These are phyloP conservation scores for Graphium sp. DNA, from an alignment of 2,329 filamentous ascomycete species.

Conservation along the genomic window DNA sequence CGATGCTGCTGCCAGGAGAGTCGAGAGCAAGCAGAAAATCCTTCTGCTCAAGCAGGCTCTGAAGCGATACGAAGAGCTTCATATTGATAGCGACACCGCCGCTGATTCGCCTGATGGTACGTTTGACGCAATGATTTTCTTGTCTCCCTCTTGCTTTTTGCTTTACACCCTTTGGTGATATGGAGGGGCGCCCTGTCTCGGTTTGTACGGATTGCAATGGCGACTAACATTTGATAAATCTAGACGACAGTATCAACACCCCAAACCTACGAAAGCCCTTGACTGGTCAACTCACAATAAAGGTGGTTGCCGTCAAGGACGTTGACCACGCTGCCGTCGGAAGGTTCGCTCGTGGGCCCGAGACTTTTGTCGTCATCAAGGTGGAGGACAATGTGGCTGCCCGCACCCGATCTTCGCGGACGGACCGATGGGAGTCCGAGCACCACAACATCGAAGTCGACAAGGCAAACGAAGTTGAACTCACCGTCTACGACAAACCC, in stretches of 20 bases:
- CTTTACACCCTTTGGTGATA: not conserved
- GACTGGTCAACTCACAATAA: conserved; percentile 74
- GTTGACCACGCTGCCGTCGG: conserved; percentile 82
- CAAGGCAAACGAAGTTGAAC: conserved; percentile 95
- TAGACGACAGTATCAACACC: conserved; percentile 91
- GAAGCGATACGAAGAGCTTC: conserved; percentile 92
- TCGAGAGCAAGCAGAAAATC: conserved; percentile 97
- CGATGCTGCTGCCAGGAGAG: conserved; percentile 74
- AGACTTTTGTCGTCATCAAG: conserved; percentile 92
- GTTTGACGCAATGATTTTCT: conserved; percentile 10
- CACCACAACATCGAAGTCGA: conserved; percentile 86
- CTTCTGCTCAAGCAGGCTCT: conserved; percentile 87
- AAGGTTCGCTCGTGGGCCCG: conserved; percentile 74
- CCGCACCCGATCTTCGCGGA: conserved; percentile 69
- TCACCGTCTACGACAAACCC: conserved; percentile 94
- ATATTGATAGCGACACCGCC: conserved; percentile 74
- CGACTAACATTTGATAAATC: conserved; percentile 8
- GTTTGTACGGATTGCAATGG: conserved; percentile 12
- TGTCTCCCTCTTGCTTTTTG: conserved; percentile 1
- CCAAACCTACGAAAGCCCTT: conserved; percentile 93
- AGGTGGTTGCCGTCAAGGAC: conserved; percentile 78
- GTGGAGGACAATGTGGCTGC: conserved; percentile 89
- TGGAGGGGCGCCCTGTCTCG: not conserved
- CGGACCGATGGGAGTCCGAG: conserved; percentile 83
- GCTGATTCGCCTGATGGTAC: conserved; percentile 72